phyloP scores from a whole-genome alignment of 768 basidiomycete species.

The Pisolithus albus region DNA sequence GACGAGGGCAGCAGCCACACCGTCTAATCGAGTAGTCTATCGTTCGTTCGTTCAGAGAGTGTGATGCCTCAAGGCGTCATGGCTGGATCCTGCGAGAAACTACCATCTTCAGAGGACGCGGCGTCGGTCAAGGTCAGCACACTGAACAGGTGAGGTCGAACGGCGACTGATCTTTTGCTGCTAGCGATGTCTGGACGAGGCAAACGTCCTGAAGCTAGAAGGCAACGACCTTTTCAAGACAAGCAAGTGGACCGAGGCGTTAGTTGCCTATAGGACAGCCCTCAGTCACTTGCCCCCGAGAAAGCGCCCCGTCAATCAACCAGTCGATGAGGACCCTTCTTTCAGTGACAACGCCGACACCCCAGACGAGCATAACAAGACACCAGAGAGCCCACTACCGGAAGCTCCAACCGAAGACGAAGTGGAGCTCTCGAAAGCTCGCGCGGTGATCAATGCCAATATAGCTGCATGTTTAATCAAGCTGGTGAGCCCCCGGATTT shows the following conservation, averaged over 20 bases:
- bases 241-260: constrained; percentile 60
- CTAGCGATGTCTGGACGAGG: constrained; percentile 42
- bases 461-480: constrained; percentile 82
- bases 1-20: not conserved
- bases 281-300: constrained; percentile 59
- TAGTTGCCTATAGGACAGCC: constrained; percentile 62
- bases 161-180: constrained; percentile 1
- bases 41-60: not conserved
- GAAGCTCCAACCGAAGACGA: constrained; percentile 32
- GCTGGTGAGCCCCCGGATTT: constrained; percentile 42
- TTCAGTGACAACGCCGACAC: constrained; percentile 11
- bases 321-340: constrained; percentile 14
- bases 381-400: constrained; percentile 10
- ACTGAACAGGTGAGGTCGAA: not conserved
- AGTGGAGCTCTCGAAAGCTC: constrained; percentile 44
- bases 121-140: not conserved
- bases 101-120: not conserved
- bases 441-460: constrained; percentile 79
- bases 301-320: constrained; percentile 14
- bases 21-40: not conserved
- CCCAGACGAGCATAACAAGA: constrained; percentile 13
- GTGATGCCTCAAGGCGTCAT: constrained; percentile 2
- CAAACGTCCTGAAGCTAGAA: constrained; percentile 60
- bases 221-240: constrained; percentile 72
- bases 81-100: constrained; percentile 2